Evolutionary conservation across 1,284 basidiomycete genomes (phyloP).

Genomic region (Ceratobasidium sp.): DNA sequence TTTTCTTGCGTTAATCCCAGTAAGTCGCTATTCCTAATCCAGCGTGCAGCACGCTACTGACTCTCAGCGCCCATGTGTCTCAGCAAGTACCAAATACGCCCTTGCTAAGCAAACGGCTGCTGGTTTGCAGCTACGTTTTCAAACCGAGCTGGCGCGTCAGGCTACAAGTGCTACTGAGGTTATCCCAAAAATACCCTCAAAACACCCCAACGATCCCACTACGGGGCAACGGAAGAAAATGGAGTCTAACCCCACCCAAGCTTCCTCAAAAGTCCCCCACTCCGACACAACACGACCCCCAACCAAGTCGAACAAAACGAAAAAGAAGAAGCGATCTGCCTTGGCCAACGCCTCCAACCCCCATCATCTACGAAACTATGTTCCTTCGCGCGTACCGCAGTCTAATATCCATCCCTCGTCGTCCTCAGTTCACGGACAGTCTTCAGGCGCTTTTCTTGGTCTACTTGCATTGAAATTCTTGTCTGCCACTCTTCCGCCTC

Average conservation of each 20-base stretch:
- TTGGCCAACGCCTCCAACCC: conserved; percentile 89
- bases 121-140: conserved; percentile 70
- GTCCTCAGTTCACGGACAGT: conserved; percentile 52
- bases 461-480: conserved; percentile 73
- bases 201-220: background rate
- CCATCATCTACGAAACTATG: conserved; percentile 88
- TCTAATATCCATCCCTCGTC: conserved; percentile 57
- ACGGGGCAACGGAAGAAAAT: conserved; percentile 37
- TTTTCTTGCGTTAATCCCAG: conserved; percentile 71
- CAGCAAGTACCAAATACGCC: conserved; percentile 71
- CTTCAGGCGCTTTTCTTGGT: conserved; percentile 64
- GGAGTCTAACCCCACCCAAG: conserved; percentile 55
- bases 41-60: conserved; percentile 47
- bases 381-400: conserved; percentile 78
- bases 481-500: conserved; percentile 70
- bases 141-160: conserved; percentile 69
- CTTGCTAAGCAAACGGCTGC: conserved; percentile 73
- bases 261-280: background rate
- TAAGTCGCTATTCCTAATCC: conserved; percentile 60
- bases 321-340: conserved; percentile 90
- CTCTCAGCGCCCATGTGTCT: conserved; percentile 52
- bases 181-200: conserved; percentile 55
- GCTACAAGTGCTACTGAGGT: conserved; percentile 63
- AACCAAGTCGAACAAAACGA: conserved; percentile 60
- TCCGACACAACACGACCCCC: conserved; percentile 41